Conservation (phyloP, 805 yeast species). For the Pichia cephalocereana region DNA sequence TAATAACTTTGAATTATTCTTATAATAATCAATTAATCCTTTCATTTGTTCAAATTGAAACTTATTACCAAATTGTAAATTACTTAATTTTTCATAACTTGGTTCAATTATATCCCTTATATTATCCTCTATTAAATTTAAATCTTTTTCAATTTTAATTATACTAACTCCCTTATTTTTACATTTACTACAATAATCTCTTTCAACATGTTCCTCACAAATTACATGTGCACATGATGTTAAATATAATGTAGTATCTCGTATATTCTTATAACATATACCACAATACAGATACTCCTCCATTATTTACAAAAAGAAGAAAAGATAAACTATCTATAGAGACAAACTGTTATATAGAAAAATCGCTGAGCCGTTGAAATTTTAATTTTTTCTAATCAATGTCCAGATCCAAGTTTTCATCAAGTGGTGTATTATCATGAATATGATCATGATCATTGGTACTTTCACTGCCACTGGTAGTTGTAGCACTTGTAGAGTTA, state of each 20-base stretch:
- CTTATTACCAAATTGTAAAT: conserved; percentile 2
- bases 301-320: no score
- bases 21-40: not conserved
- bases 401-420: conserved; percentile 6
- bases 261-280: not conserved
- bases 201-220: conserved; percentile 2
- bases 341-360: no score
- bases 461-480: not conserved
- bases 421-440: not conserved
- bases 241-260: not conserved
- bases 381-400: not conserved
- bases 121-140: not conserved
- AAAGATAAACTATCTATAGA: no score
- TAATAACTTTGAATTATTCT: not conserved
- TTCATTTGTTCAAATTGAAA: conserved; percentile 2
- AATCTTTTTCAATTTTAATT: not conserved
- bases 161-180: not conserved
- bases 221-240: conserved; percentile 8
- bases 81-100: not conserved
- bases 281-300: conserved; percentile 6
- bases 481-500: no score
- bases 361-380: not conserved
- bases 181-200: not conserved
- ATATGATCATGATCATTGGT: not conserved
- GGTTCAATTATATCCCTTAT: conserved; percentile 5